Evolutionary conservation across 2,329 filamentous ascomycete species (phyloP).

Genomic region (Pseudomassariella vexata): DNA sequence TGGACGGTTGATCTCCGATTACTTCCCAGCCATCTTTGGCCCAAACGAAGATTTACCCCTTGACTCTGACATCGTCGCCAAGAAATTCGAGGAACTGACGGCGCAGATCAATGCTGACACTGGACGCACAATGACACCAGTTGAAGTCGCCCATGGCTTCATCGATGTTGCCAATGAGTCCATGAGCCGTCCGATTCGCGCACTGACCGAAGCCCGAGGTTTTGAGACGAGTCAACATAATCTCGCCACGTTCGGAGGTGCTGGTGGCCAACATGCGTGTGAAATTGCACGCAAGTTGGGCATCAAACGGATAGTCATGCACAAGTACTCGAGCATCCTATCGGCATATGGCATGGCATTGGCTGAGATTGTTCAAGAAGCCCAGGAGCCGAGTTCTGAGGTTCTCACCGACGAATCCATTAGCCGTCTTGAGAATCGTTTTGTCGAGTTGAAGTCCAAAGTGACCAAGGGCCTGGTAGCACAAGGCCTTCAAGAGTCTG

Average conservation of each 20-base stretch:
- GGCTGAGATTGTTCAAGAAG: constrained; percentile 31
- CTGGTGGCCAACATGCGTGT: constrained; percentile 57
- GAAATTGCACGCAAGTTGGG: constrained; percentile 32
- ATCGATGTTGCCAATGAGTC: constrained; percentile 70
- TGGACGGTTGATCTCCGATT: constrained; percentile 53
- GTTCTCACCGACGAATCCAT: constrained; percentile 9
- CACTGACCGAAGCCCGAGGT: constrained; percentile 44
- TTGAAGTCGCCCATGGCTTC: constrained; percentile 58
- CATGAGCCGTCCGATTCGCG: constrained; percentile 70
- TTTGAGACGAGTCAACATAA: constrained; percentile 22
- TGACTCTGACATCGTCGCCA: constrained; percentile 30
- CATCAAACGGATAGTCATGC: constrained; percentile 32
- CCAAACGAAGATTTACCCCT: constrained; percentile 55
- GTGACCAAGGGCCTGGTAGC: constrained; percentile 30
- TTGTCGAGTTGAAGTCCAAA: constrained; percentile 20
- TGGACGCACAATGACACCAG: constrained; percentile 17
- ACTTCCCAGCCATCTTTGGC: constrained; percentile 69
- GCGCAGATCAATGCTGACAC: constrained; percentile 30
- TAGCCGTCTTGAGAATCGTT: constrained; percentile 16
- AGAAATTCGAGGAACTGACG: constrained; percentile 34
- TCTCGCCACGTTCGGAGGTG: constrained; percentile 53
- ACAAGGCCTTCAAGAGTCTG: constrained; percentile 35
- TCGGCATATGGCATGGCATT: constrained; percentile 37
- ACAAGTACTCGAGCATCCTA: constrained; percentile 22
- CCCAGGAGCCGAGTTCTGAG: constrained; percentile 25